Evolutionary conservation across 768 basidiomycete genomes (phyloP), one percentile per base, ranked within the genome.

Genomic region (Daedalea quercina): DNA sequence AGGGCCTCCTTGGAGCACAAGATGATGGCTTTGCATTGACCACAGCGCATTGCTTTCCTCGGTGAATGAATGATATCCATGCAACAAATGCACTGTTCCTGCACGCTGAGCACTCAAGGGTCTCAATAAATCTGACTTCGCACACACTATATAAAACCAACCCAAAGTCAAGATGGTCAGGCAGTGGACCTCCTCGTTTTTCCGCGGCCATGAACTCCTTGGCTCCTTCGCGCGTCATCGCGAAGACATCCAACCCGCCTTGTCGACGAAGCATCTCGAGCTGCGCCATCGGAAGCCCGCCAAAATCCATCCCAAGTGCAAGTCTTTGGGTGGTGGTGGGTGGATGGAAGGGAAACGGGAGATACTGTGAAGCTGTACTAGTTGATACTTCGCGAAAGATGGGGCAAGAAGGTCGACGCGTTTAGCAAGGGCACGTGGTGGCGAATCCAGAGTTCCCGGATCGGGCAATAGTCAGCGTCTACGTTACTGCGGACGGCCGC

Each of bases 11-110:
- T 48, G 11, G 44, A 47, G 23, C 47, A 53, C 37, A 40, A 19
- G 15, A 53, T 35, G 8, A 53, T 34, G 12, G 52, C 52, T 41
- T 53, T 53, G 45, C 52, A 53, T 1, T 45, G 45, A 12, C 45
- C 40, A 45, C 52, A 53, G 6, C 52, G 7, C 40, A 40, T 34
- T 9, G 44, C 25, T 40, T 53, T 53, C 7, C 25, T 53, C 22
- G 45, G 52, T 3, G 45, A 35, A 9, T 22, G 23, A 28, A 52
- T 52, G 15, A 19, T 23, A 3, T 13, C 15, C 3, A 34, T 9
- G 34, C 51, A 52, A 26, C 4, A 11, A 9, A 33, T 33, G 33
- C 51, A 52, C 15, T 28, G 12, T 9, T 20, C 35, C 9, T 20
- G 31, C n/a, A 49, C 34, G 4, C 37, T 40, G 37, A 31, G 28